A percentile compares a stretch with the other conserved stretches of the same genome.
Evolutionary conservation across 2,329 filamentous ascomycete genomes (phyloP).

Genomic region (Chrysosporium queenslandicum): DNA sequence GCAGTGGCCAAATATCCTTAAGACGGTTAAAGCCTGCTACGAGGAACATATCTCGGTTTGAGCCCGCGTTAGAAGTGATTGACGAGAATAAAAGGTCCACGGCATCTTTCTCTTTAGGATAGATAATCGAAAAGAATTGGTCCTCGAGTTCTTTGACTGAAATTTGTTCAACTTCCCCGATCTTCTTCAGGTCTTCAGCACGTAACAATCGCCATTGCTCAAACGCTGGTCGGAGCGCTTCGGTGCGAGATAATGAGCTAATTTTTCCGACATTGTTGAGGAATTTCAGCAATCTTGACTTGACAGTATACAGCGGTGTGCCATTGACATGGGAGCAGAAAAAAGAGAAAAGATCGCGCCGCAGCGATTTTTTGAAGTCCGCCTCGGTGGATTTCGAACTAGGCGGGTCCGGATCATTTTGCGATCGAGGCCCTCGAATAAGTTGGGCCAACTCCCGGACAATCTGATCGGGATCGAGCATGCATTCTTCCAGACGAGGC

Average conservation of each 20-base stretch:
- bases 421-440: conserved; percentile 43
- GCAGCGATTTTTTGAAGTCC: conserved; percentile 52
- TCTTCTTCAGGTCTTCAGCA: conserved; percentile 42
- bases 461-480: conserved; percentile 67
- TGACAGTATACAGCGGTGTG: conserved; percentile 59
- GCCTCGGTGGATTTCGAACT: conserved; percentile 34
- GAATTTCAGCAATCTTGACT: conserved; percentile 59
- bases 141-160: conserved; percentile 42
- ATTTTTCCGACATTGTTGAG: conserved; percentile 63
- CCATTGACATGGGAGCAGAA: conserved; percentile 61
- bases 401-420: conserved; percentile 22
- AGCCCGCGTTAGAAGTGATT: conserved; percentile 36
- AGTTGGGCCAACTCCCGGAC: conserved; percentile 51
- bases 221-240: conserved; percentile 65
- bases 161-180: conserved; percentile 43
- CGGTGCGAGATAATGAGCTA: conserved; percentile 61
- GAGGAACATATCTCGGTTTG: conserved; percentile 47
- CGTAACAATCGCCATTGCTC: conserved; percentile 55
- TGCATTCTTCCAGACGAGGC: conserved; percentile 71
- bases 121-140: conserved; percentile 44
- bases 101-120: conserved; percentile 49
- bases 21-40: conserved; percentile 59
- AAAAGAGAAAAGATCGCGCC: conserved; percentile 58
- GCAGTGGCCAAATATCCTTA: conserved; percentile 56
- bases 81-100: conserved; percentile 45